These are phyloP conservation scores for Hylodesmum podocarpum DNA, from an alignment of 306 rosid genomes.

Conservation along the genomic window DNA sequence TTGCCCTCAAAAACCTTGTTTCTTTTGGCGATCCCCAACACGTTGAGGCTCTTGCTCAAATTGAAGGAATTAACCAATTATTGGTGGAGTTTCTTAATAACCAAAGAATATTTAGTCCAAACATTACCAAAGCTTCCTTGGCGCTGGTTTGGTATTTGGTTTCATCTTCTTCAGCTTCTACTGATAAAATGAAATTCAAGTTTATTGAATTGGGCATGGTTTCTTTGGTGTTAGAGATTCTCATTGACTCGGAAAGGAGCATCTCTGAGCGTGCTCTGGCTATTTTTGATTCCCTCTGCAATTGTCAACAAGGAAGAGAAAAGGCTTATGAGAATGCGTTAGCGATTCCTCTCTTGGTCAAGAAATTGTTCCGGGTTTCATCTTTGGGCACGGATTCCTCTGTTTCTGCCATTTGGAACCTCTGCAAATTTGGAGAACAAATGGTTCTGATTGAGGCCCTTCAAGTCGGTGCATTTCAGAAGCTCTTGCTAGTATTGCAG, in stretches of 20 bases:
- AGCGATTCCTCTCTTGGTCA: conserved; percentile 54
- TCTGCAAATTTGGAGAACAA: conserved; percentile 37
- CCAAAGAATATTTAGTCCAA: conserved; percentile 26
- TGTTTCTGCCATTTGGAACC: conserved; percentile 47
- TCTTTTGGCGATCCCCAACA: conserved; percentile 29
- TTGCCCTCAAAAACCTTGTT: conserved; percentile 41
- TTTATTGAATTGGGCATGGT: conserved; percentile 43
- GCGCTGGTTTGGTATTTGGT: conserved; percentile 28
- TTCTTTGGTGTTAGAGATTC: conserved; percentile 36
- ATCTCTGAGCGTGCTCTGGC: conserved; percentile 42
- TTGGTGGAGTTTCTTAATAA: conserved; percentile 33
- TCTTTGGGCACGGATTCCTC: conserved; percentile 41
- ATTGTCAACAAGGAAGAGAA: conserved; percentile 42
- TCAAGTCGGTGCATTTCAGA: conserved; percentile 61
- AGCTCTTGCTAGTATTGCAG: conserved; percentile 54
- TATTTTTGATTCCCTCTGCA: conserved; percentile 40
- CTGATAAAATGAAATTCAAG: conserved; percentile 26
- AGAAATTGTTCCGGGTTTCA: conserved; percentile 53
- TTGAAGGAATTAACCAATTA: conserved; percentile 31
- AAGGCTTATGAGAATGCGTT: conserved; percentile 44
- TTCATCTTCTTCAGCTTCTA: conserved; percentile 31
- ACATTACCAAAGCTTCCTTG: conserved; percentile 45
- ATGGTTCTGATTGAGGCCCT: conserved; percentile 47
- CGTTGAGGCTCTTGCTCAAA: conserved; percentile 30
- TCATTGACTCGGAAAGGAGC: conserved; percentile 45